Evolutionary conservation across 2,329 filamentous ascomycete genomes (phyloP).

Genomic region (Tricladium varicosporioides): DNA sequence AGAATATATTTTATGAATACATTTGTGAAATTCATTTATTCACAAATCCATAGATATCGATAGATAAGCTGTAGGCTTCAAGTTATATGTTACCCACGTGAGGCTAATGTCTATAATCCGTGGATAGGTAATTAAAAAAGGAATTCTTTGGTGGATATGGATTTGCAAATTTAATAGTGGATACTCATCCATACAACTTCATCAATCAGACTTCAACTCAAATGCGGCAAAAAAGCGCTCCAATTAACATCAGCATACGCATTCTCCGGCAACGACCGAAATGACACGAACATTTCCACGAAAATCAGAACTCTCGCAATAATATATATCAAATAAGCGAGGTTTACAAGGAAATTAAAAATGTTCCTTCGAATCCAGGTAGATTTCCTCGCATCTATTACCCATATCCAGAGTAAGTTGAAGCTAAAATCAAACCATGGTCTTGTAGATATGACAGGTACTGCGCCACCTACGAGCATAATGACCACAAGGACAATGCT

Average conservation of each 20-base stretch:
- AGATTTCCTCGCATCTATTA: constrained; percentile 2
- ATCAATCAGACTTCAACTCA: too few species aligned
- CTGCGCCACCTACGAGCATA: constrained; percentile 7
- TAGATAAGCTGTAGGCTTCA: too few species aligned
- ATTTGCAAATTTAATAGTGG: too few species aligned
- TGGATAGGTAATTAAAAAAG: too few species aligned
- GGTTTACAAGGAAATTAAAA: not conserved
- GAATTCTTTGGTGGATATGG: too few species aligned
- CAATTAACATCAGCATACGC: constrained; percentile 3
- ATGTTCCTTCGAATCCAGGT: constrained; percentile 5
- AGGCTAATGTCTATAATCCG: too few species aligned
- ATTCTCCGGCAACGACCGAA: constrained; percentile 6
- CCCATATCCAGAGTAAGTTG: constrained; percentile 10
- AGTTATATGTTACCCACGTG: too few species aligned
- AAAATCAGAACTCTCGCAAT: constrained; percentile 3
- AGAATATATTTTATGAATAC: too few species aligned
- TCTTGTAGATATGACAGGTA: constrained; percentile 5
- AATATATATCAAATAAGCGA: constrained; percentile 4
- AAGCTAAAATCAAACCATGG: constrained; percentile 10
- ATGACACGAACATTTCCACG: constrained; percentile 3
- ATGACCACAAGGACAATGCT: constrained; percentile 2
- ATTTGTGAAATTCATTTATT: too few species aligned
- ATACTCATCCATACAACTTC: too few species aligned
- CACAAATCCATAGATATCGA: too few species aligned
- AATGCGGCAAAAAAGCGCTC: constrained; percentile 1